Conservation (phyloP, 352 stramenopile species). For the Phytophthora capsici region DNA sequence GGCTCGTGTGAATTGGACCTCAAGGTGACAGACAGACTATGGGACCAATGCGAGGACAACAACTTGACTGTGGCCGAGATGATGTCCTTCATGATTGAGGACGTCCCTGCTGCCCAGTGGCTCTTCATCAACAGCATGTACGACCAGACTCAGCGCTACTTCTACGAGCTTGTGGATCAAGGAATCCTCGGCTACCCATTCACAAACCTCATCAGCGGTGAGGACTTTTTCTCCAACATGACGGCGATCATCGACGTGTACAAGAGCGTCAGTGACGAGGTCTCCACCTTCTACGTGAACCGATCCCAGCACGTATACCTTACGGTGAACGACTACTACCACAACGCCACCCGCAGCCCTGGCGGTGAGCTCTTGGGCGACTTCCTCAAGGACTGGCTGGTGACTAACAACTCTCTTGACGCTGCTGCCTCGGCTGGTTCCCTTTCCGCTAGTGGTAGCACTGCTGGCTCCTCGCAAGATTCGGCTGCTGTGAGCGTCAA, state of each 20-base stretch:
- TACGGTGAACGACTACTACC: conserved; percentile 51
- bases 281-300: conserved; percentile 62
- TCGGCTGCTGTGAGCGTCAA: conserved; percentile 25
- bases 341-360: conserved; percentile 51
- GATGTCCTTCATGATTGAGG: conserved; percentile 57
- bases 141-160: conserved; percentile 68
- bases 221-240: conserved; percentile 69
- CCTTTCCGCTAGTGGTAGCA: conserved; percentile 15
- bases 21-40: conserved; percentile 43
- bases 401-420: conserved; percentile 45
- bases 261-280: conserved; percentile 47
- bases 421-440: conserved; percentile 23
- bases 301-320: conserved; percentile 61
- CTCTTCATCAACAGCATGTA: conserved; percentile 71
- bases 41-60: conserved; percentile 53
- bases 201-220: conserved; percentile 50
- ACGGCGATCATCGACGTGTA: conserved; percentile 59
- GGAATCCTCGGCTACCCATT: conserved; percentile 66
- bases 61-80: conserved; percentile 55
- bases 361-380: conserved; percentile 39
- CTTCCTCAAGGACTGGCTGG: conserved; percentile 48
- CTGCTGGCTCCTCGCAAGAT: conserved; percentile 13
- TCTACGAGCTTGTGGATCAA: conserved; percentile 64
- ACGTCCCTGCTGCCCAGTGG: conserved; percentile 57
- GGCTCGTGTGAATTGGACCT: conserved; percentile 59